A percentile compares a stretch with the other conserved stretches of the same genome.
Evolutionary conservation across 2,329 filamentous ascomycete genomes (phyloP).

Genomic region (Didymella segeticola): DNA sequence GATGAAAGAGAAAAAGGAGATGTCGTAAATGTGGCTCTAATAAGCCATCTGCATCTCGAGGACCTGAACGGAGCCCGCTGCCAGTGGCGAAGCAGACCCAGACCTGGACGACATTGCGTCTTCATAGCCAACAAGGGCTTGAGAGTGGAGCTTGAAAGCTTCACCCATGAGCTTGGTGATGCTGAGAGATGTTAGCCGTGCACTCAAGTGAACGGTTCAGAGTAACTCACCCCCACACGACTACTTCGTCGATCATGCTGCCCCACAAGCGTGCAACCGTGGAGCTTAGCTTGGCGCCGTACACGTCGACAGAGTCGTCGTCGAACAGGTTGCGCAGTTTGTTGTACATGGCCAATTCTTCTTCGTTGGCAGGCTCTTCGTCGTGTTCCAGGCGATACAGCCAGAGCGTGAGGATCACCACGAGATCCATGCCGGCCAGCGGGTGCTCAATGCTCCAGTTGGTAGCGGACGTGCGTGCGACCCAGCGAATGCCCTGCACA

Average conservation of each 20-base stretch:
- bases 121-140: constrained; percentile 93
- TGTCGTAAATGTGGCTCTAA: constrained; percentile 34
- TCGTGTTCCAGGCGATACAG: constrained; percentile 99
- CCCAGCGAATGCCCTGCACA: constrained; percentile 93
- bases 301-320: constrained; percentile 84
- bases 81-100: constrained; percentile 51
- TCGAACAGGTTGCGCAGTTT: constrained; percentile 90
- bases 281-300: constrained; percentile 87
- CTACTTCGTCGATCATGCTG: constrained; percentile 96
- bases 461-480: constrained; percentile 94
- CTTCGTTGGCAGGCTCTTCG: constrained; percentile 85
- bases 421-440: constrained; percentile 92
- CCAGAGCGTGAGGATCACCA: constrained; percentile 98
- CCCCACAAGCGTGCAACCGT: constrained; percentile 95
- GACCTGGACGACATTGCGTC: constrained; percentile 68
- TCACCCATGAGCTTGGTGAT: constrained; percentile 97
- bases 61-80: constrained; percentile 50
- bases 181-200: constrained; percentile 61
- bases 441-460: constrained; percentile 99
- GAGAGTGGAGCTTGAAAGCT: constrained; percentile 94
- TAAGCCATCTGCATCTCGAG: constrained; percentile 55
- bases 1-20: constrained; percentile 27
- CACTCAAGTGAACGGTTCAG: not conserved
- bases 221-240: constrained; percentile 93
- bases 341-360: constrained; percentile 89